A percentile compares a stretch with the other conserved stretches of the same genome.
These are phyloP conservation scores for Jasminum sambac DNA, from an alignment of 257 asterid genomes.

Conservation along the genomic window DNA sequence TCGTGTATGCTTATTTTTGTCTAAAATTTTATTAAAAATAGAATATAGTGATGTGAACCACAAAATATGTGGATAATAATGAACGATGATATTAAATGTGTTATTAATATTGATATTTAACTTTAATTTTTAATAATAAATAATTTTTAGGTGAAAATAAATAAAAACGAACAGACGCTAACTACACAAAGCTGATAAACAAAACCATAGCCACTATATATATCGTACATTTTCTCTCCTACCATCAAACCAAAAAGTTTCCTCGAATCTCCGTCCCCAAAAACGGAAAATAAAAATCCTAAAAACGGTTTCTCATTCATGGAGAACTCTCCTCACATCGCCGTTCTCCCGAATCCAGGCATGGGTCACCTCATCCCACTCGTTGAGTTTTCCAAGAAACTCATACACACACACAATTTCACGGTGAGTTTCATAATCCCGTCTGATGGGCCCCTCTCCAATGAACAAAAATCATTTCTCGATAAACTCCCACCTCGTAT, in stretches of 20 bases:
- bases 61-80: no score
- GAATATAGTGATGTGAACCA: no score
- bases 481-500: conserved; percentile 50
- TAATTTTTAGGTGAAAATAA: no score
- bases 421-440: conserved; percentile 58
- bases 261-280: conserved; percentile 22
- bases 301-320: no score
- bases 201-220: not conserved
- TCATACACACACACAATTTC: conserved; percentile 49
- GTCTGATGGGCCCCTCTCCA: conserved; percentile 49
- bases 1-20: no score
- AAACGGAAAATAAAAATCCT: not conserved
- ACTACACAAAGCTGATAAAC: not conserved
- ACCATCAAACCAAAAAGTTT: conserved; percentile 23
- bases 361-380: conserved; percentile 87
- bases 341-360: conserved; percentile 68
- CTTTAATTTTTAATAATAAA: no score
- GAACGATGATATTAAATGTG: no score
- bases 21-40: no score
- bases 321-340: conserved; percentile 47
- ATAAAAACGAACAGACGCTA: no score
- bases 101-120: no score
- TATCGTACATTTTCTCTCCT: conserved; percentile 8
- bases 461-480: conserved; percentile 46
- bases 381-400: conserved; percentile 53